Conservation (phyloP, 164 flowering plant species). For the Dillenia turbinata region DNA sequence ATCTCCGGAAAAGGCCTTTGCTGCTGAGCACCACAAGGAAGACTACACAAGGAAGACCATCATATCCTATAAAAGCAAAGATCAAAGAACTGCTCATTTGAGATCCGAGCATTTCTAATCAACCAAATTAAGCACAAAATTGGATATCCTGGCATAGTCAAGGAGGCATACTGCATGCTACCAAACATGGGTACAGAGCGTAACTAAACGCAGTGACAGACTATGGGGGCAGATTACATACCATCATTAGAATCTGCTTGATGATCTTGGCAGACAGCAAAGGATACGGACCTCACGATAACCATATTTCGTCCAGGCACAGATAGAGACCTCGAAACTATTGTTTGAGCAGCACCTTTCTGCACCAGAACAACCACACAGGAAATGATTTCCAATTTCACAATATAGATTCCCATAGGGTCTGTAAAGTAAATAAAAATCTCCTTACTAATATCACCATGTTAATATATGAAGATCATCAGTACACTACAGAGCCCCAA, state of each 20-base stretch:
- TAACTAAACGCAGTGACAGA: background rate
- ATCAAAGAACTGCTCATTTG: no score
- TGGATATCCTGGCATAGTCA: background rate
- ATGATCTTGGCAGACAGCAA: conserved; percentile 31
- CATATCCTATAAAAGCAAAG: no score
- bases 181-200: background rate
- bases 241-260: conserved; percentile 39
- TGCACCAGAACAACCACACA: conserved; percentile 28
- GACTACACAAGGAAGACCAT: no score
- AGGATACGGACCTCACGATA: conserved; percentile 70
- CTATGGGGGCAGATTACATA: conserved; percentile 17
- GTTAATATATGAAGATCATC: no score
- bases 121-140: background rate
- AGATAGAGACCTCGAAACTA: conserved; percentile 72
- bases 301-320: conserved; percentile 65
- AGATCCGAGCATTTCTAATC: background rate
- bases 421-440: no score
- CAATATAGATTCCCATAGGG: background rate
- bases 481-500: no score
- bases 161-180: background rate
- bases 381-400: background rate
- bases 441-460: no score
- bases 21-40: no score
- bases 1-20: no score
- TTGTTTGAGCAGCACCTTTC: conserved; percentile 30